phyloP scores from a whole-genome alignment of 2,329 filamentous ascomycete genomes.

The Rutstroemia sp. region DNA sequence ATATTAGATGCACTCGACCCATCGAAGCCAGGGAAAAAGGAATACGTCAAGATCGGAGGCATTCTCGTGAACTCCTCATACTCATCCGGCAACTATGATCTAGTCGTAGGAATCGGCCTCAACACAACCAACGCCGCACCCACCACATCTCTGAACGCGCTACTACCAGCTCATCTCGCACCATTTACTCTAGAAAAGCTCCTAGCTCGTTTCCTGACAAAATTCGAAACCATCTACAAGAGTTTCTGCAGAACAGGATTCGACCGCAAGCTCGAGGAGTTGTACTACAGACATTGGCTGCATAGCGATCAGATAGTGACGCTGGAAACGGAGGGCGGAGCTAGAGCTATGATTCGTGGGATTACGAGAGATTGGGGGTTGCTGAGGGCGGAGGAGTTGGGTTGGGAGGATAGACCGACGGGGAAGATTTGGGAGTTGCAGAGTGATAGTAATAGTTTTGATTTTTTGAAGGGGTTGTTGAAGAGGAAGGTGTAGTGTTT shows the following conservation, averaged over 20 bases:
- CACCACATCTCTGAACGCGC: slow-evolving; percentile 75
- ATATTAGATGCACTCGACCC: slow-evolving; percentile 57
- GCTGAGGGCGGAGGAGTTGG: slow-evolving; percentile 75
- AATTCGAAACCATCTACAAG: slow-evolving; percentile 70
- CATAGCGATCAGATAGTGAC: slow-evolving; percentile 68
- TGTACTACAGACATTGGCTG: slow-evolving; percentile 80
- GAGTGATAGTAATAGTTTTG: slow-evolving; percentile 97
- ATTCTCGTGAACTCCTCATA: slow-evolving; percentile 89
- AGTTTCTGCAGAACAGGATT: slow-evolving; percentile 73
- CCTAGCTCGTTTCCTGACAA: slow-evolving; percentile 70
- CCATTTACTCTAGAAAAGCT: slow-evolving; percentile 71
- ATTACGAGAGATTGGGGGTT: slow-evolving; percentile 91
- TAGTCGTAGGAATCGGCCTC: slow-evolving; percentile 79
- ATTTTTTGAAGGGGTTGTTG: slow-evolving; percentile 86
- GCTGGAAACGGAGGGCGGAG: slow-evolving; percentile 72
- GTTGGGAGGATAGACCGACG: slow-evolving; percentile 62
- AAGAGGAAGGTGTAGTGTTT: slow-evolving; percentile 53
- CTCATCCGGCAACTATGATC: slow-evolving; percentile 66
- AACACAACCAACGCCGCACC: slow-evolving; percentile 80
- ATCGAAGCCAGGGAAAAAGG: slow-evolving; percentile 37
- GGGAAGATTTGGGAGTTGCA: slow-evolving; percentile 78
- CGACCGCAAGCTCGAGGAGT: slow-evolving; percentile 59
- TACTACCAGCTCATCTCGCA: slow-evolving; percentile 47
- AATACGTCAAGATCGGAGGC: slow-evolving; percentile 85
- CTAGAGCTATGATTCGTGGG: slow-evolving; percentile 69